Percentiles rank a stretch among this genome's conserved stretches.
These are phyloP conservation scores for Ophiostoma ulmi DNA, from an alignment of 2,329 filamentous ascomycete genomes.

Conservation along the genomic window DNA sequence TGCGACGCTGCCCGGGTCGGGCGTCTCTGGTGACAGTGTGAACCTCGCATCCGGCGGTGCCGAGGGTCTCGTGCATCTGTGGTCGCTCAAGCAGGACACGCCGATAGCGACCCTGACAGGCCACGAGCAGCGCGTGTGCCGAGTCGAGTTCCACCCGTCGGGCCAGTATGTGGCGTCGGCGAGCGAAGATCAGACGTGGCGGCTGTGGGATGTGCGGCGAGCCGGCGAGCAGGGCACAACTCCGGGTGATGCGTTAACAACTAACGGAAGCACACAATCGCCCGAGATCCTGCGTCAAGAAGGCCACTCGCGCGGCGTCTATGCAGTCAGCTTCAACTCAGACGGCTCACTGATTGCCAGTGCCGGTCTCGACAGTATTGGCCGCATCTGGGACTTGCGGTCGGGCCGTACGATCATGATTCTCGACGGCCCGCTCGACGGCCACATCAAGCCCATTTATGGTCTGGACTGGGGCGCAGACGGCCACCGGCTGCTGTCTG, in stretches of 20 bases:
- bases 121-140: conserved; percentile 80
- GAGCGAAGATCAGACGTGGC: conserved; percentile 94
- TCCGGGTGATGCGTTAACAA: not conserved
- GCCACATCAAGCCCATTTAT: conserved; percentile 84
- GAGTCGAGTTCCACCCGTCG: conserved; percentile 91
- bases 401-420: conserved; percentile 95
- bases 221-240: conserved; percentile 54
- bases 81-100: conserved; percentile 82
- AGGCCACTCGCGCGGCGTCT: conserved; percentile 91
- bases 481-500: conserved; percentile 86
- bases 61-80: conserved; percentile 81
- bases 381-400: conserved; percentile 89
- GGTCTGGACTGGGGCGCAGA: conserved; percentile 89
- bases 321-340: conserved; percentile 79
- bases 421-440: conserved; percentile 76
- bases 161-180: conserved; percentile 86
- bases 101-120: conserved; percentile 77
- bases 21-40: conserved; percentile 65
- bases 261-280: not conserved
- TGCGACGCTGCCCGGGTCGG: conserved; percentile 65
- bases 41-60: conserved; percentile 89
- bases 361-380: conserved; percentile 91
- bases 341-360: conserved; percentile 88
- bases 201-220: conserved; percentile 88
- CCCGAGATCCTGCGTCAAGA: conserved; percentile 70